A percentile compares a stretch with the other conserved stretches of the same genome.
phyloP scores from a whole-genome alignment of 306 rosid species.

The Crotalaria pallida region DNA sequence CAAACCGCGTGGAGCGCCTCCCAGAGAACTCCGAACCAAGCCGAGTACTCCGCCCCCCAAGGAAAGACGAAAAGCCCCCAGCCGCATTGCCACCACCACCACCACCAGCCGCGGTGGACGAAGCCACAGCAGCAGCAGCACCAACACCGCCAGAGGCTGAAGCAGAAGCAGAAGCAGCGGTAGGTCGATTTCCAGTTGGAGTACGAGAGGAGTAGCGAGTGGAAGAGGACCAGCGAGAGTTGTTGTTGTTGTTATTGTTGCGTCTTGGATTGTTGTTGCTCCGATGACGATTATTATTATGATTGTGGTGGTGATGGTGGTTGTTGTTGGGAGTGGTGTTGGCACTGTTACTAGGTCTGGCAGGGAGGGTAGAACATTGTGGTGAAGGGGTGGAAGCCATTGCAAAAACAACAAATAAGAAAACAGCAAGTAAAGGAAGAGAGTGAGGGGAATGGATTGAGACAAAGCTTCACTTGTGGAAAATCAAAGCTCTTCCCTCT shows the following conservation, averaged over 20 bases:
- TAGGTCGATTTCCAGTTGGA: slow-evolving; percentile 28
- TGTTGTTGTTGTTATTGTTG: slow-evolving; percentile 30
- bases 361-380: slow-evolving; percentile 29
- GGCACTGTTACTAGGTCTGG: too few relatives aligned
- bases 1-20: slow-evolving; percentile 69
- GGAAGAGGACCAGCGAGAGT: slow-evolving; percentile 37
- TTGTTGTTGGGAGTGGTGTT: too few relatives aligned
- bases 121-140: background rate
- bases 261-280: slow-evolving; percentile 31
- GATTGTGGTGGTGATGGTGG: slow-evolving; percentile 30
- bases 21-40: slow-evolving; percentile 70
- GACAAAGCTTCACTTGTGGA: too few relatives aligned
- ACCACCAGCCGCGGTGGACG: background rate
- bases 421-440: too few relatives aligned
- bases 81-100: background rate
- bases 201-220: slow-evolving; percentile 42
- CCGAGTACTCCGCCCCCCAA: slow-evolving; percentile 37
- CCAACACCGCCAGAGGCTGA: background rate
- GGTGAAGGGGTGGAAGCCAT: slow-evolving; percentile 27
- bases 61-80: slow-evolving; percentile 28
- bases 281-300: slow-evolving; percentile 37
- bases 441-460: too few relatives aligned
- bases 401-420: too few relatives aligned
- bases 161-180: slow-evolving; percentile 11
- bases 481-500: too few relatives aligned